These are phyloP conservation scores for Penicillium dipodomyicola DNA, from an alignment of 495 filamentous ascomycete genomes.

Conservation along the genomic window DNA sequence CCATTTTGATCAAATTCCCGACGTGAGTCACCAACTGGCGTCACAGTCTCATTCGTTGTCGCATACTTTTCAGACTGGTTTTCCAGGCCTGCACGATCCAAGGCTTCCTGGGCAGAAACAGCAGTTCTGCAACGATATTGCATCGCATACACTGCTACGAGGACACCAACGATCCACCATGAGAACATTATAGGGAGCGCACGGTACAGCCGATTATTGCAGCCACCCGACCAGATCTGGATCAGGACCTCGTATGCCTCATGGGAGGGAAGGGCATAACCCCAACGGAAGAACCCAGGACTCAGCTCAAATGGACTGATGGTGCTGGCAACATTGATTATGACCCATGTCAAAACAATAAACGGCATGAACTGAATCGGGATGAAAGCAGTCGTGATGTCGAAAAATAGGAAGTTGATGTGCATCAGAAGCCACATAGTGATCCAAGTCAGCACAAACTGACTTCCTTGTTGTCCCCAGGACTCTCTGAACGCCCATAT, in stretches of 20 bases:
- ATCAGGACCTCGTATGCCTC: constrained; percentile 41
- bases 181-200: constrained; percentile 45
- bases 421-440: constrained; percentile 48
- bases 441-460: constrained; percentile 45
- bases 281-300: constrained; percentile 43
- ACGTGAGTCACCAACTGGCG: background rate
- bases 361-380: constrained; percentile 40
- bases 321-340: constrained; percentile 43
- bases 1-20: background rate
- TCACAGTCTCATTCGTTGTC: background rate
- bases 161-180: constrained; percentile 17
- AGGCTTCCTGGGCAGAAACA: background rate
- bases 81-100: background rate
- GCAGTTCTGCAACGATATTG: constrained; percentile 1
- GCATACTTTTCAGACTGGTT: background rate
- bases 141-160: constrained; percentile 1
- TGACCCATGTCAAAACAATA: constrained; percentile 44
- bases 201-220: constrained; percentile 38
- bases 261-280: constrained; percentile 47
- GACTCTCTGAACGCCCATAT: constrained; percentile 47
- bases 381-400: constrained; percentile 40
- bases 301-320: constrained; percentile 43
- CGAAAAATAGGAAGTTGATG: constrained; percentile 44
- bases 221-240: constrained; percentile 47
- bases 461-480: constrained; percentile 41